Conservation (phyloP, 2,329 filamentous ascomycete genomes). For the Macrophomina phaseolina region DNA sequence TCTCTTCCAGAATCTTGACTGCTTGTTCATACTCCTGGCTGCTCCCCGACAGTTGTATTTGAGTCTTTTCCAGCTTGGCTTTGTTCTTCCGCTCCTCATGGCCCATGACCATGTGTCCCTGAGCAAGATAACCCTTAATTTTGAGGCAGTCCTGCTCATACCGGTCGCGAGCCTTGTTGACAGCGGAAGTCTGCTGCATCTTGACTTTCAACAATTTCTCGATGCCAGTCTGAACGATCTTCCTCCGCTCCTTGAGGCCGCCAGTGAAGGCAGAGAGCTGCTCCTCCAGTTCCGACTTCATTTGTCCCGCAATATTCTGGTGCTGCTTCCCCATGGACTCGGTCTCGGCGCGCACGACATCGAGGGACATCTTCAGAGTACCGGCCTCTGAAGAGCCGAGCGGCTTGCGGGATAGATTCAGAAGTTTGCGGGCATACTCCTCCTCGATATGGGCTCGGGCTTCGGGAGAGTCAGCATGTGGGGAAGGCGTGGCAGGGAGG, state of each 20-base stretch:
- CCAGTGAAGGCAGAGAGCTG: slow-evolving; percentile 89
- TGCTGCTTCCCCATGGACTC: slow-evolving; percentile 95
- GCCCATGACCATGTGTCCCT: slow-evolving; percentile 99
- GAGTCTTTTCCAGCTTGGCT: slow-evolving; percentile 97
- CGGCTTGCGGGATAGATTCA: slow-evolving; percentile 84
- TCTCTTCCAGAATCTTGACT: slow-evolving; percentile 92
- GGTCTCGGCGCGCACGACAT: slow-evolving; percentile 85
- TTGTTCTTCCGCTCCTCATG: slow-evolving; percentile 99
- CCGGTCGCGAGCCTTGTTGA: slow-evolving; percentile 94
- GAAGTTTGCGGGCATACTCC: slow-evolving; percentile 89
- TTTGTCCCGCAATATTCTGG: slow-evolving; percentile 85
- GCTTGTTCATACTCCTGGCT: slow-evolving; percentile 94
- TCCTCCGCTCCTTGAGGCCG: slow-evolving; percentile 93
- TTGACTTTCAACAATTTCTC: slow-evolving; percentile 95
- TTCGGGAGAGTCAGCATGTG: slow-evolving; percentile 41
- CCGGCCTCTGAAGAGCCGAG: slow-evolving; percentile 88
- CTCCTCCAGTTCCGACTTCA: slow-evolving; percentile 96
- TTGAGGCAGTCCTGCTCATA: slow-evolving; percentile 98
- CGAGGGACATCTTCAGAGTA: slow-evolving; percentile 80
- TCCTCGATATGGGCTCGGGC: slow-evolving; percentile 94
- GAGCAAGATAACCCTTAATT: slow-evolving; percentile 97
- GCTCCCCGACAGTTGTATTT: slow-evolving; percentile 88
- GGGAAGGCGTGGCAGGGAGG: background rate
- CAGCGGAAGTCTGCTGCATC: slow-evolving; percentile 83
- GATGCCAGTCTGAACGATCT: slow-evolving; percentile 92